These are phyloP conservation scores for Aegilops speltoides DNA, from an alignment of 176 grass and related monocot genomes.

Conservation along the genomic window DNA sequence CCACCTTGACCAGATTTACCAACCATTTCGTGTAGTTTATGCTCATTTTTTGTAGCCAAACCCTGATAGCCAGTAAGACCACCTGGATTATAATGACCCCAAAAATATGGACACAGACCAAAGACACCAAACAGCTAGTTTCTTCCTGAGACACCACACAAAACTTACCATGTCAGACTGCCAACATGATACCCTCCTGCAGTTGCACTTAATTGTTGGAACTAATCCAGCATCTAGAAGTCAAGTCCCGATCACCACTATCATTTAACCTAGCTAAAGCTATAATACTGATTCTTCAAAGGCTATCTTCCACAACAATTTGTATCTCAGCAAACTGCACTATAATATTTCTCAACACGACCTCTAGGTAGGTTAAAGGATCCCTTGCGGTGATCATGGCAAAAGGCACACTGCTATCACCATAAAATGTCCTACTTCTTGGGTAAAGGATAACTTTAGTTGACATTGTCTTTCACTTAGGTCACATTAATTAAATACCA, in stretches of 20 bases:
- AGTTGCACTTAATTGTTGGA: neutral
- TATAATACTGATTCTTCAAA: conserved; percentile 6
- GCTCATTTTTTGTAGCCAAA: neutral
- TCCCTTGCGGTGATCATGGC: neutral
- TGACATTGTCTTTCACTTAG: neutral
- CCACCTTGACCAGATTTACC: neutral
- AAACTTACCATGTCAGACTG: neutral
- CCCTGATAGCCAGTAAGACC: neutral
- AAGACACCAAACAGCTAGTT: neutral
- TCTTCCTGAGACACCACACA: neutral
- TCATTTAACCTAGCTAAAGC: neutral
- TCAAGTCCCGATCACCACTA: neutral
- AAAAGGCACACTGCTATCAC: conserved; percentile 2
- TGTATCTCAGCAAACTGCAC: neutral
- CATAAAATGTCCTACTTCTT: neutral
- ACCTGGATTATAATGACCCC: neutral
- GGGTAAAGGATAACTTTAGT: neutral
- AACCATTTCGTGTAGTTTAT: neutral
- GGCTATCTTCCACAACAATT: neutral
- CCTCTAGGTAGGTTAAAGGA: neutral
- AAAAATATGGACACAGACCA: neutral
- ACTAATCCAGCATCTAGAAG: neutral
- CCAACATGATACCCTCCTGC: neutral
- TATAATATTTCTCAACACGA: conserved; percentile 10
- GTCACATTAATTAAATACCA: conserved; percentile 9